Percentiles rank a stretch among this genome's conserved stretches.
These are phyloP conservation scores for Ogataea neopini DNA, from an alignment of 805 yeast species.

Conservation along the genomic window DNA sequence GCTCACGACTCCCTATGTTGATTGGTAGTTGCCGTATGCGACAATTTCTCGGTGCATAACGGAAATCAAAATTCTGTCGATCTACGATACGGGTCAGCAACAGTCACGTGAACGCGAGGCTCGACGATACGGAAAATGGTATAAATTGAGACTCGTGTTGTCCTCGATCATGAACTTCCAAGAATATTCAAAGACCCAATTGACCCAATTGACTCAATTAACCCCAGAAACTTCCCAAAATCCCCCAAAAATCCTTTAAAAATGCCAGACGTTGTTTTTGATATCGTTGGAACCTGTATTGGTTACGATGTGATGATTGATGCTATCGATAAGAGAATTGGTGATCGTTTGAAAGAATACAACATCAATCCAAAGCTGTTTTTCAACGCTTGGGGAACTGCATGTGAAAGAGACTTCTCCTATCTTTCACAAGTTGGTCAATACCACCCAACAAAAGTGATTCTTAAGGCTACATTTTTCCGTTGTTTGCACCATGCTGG, in stretches of 20 bases:
- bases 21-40: neutral
- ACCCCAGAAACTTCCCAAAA: no score
- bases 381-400: slow-evolving; percentile 37
- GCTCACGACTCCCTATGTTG: neutral
- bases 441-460: slow-evolving; percentile 29
- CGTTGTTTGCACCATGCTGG: slow-evolving; percentile 32
- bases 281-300: slow-evolving; percentile 31
- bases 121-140: neutral
- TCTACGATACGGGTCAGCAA: neutral
- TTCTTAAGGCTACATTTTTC: slow-evolving; percentile 31
- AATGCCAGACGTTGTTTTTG: slow-evolving; percentile 32
- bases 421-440: slow-evolving; percentile 29
- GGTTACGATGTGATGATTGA: slow-evolving; percentile 26
- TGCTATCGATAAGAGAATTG: slow-evolving; percentile 26
- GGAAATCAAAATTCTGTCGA: neutral
- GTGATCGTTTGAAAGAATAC: slow-evolving; percentile 17
- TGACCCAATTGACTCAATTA: neutral
- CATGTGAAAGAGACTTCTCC: slow-evolving; percentile 83
- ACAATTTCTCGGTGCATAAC: neutral
- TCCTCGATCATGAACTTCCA: neutral
- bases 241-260: neutral
- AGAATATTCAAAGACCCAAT: neutral
- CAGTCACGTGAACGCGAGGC: neutral
- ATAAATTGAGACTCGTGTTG: neutral
- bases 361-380: slow-evolving; percentile 20